Conservation (phyloP, 2,329 filamentous ascomycete species). For the Cryoendolithus antarcticus region DNA sequence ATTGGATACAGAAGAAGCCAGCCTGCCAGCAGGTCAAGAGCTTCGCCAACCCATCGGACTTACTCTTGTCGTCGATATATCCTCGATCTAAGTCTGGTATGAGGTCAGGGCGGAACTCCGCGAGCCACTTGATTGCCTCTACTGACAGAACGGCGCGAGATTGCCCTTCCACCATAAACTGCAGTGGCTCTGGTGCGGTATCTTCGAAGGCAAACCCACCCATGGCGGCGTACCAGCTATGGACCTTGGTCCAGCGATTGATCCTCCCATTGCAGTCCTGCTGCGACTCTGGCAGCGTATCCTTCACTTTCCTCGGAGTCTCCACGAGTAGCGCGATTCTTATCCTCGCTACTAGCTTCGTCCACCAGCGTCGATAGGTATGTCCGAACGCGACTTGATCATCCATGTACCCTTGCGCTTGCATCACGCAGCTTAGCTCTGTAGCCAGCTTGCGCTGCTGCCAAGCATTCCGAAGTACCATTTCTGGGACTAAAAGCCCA, state of each 20-base stretch:
- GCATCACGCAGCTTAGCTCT: background rate
- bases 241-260: slow-evolving; percentile 9
- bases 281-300: too few relatives aligned
- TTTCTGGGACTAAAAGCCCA: slow-evolving; percentile 8
- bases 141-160: background rate
- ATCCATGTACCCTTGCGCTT: slow-evolving; percentile 1
- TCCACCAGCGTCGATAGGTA: too few relatives aligned
- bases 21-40: slow-evolving; percentile 8
- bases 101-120: background rate
- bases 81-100: background rate
- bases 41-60: slow-evolving; percentile 9
- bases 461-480: slow-evolving; percentile 4
- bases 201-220: slow-evolving; percentile 9
- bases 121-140: background rate
- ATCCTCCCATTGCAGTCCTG: background rate
- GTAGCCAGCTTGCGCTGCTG: background rate
- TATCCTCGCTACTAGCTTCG: too few relatives aligned
- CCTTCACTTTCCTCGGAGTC: too few relatives aligned
- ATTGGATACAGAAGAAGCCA: slow-evolving; percentile 12
- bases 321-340: too few relatives aligned
- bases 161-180: background rate
- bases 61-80: slow-evolving; percentile 9
- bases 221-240: slow-evolving; percentile 12
- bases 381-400: too few relatives aligned
- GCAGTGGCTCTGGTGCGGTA: background rate